A percentile compares a stretch with the other conserved stretches of the same genome.
Evolutionary conservation across 2,329 filamentous ascomycete species (phyloP).

Genomic region (Fusarium citri): DNA sequence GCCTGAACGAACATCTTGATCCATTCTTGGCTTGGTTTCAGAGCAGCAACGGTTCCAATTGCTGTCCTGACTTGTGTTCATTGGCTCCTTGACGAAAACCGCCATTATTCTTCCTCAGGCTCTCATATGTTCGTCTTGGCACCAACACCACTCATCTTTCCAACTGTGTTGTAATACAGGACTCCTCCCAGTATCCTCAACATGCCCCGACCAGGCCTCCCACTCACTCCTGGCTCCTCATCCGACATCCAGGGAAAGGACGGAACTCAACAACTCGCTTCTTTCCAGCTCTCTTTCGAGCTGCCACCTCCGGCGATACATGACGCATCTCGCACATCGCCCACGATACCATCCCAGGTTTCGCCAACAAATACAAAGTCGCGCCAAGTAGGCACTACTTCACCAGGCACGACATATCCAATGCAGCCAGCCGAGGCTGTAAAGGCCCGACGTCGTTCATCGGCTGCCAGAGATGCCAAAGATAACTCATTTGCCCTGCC

Average conservation of each 20-base stretch:
- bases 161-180: background rate
- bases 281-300: slow-evolving; percentile 76
- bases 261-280: slow-evolving; percentile 68
- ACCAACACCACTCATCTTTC: background rate
- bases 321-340: slow-evolving; percentile 61
- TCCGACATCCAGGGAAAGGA: slow-evolving; percentile 82
- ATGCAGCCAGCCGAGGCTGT: slow-evolving; percentile 64
- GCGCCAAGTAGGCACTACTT: slow-evolving; percentile 45
- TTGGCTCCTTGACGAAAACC: slow-evolving; percentile 1
- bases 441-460: slow-evolving; percentile 65
- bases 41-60: background rate
- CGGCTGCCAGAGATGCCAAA: slow-evolving; percentile 57
- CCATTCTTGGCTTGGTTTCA: background rate
- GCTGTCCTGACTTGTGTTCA: background rate
- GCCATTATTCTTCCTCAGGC: background rate
- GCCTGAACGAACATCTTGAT: background rate
- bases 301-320: slow-evolving; percentile 80
- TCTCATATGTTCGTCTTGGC: background rate
- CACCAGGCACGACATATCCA: slow-evolving; percentile 53
- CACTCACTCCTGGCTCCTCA: slow-evolving; percentile 82
- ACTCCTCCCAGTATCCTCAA: slow-evolving; percentile 19
- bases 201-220: slow-evolving; percentile 56
- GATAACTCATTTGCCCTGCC: slow-evolving; percentile 83
- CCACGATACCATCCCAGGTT: slow-evolving; percentile 45
- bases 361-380: slow-evolving; percentile 49